Base-by-base conservation (phyloP, 257 asterid species). In the Capsicum pubescens region DNA sequence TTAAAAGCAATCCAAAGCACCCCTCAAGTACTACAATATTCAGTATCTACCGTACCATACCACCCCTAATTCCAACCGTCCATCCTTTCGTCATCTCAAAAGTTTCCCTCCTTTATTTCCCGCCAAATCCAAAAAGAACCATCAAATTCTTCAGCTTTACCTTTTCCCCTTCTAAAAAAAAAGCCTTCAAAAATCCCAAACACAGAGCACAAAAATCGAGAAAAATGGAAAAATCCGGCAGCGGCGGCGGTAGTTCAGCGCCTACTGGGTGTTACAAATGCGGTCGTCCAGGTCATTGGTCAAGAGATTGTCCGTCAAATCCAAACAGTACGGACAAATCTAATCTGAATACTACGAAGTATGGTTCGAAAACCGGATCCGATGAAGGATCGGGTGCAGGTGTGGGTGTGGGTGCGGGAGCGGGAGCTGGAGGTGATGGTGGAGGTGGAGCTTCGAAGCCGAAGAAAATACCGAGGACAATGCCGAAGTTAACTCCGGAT, bases 211-310 rank as follows among this genome's bases (percentile, higher is more conserved):
- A 19, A 13, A 11, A 74, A 21, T 39, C 48, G 17, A 46, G 60
- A 19, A 39, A 50, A 52, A 77, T 90, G 95, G 91, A 87, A 36
- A 87, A 85, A 19, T 79, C 85, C 71, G 89, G 88, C 42, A 52
- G 91, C 72, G 88, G 79, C 17, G 84, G 86, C 17, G 88, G 93
- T 3, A 87, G 87, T 82, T 90, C 92, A 36, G 98, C 88, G 60
- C 97, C 99, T 4, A 96, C 98, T 0, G 98, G 99, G 11, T 96
- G 99, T 90, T 96, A 92, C 93, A 96, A 94, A 90, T 96, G 99
- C 86, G 97, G 97, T 60, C 93, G 98, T 8, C 98, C 99, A 3
- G 98, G 99, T 32, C 99, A 96, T 86, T 96, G 99, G 99, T 92
- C 99, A 19, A 94, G 98, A 15, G 99, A 96, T 87, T 96, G 99